Base-by-base conservation (phyloP, 2,329 filamentous ascomycete genomes). In the Fusarium devonianum region DNA sequence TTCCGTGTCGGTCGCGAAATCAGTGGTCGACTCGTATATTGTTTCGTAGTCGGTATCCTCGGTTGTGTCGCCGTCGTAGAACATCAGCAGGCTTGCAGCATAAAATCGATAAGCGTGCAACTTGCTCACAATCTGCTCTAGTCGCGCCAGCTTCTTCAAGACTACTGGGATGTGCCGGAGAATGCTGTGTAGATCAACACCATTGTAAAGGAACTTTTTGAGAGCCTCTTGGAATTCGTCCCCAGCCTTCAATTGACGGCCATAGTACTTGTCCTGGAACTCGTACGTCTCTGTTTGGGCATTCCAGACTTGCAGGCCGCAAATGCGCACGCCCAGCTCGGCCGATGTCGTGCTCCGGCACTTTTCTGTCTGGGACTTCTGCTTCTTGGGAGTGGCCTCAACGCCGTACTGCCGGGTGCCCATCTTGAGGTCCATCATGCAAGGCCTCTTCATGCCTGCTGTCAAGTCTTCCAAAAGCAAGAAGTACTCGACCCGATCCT, bases 251-350 rank as follows among this genome's bases (percentile, higher is more conserved):
- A 99, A 77, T 62, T 90, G 85, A 43, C 94, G 88, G 2, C 94
- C 94, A 68, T 91, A 96, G 71, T 99, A 99, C 73, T 99, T 99
- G 80, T 99, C 94, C 69, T 96, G 89, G 68, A 97, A 99, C n/a
- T 92, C 79, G 67, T 96, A 97, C 35, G 84, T 86, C 66, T 95
- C 85, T 25, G 85, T 87, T 58, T 86, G 86, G 16, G 86, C 87
- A 67, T 97, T 93, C 91, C 93, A 99, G 1, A 96, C 91, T 70
- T 99, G 94, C 75, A 99, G 87, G 4, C 94, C 94, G 68, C 94
- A 99, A 4, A 99, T 87, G 14, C 94, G 86, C 3, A 99, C 94
- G 4, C 94, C 94, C 1, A 99, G 82, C 69, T 95, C 87, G 51
- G 87, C 86, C 7, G 94, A 97, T 0, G 94, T 99, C 0, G 94